phyloP scores from a whole-genome alignment of 768 basidiomycete species.

The Sarcodon sp. region DNA sequence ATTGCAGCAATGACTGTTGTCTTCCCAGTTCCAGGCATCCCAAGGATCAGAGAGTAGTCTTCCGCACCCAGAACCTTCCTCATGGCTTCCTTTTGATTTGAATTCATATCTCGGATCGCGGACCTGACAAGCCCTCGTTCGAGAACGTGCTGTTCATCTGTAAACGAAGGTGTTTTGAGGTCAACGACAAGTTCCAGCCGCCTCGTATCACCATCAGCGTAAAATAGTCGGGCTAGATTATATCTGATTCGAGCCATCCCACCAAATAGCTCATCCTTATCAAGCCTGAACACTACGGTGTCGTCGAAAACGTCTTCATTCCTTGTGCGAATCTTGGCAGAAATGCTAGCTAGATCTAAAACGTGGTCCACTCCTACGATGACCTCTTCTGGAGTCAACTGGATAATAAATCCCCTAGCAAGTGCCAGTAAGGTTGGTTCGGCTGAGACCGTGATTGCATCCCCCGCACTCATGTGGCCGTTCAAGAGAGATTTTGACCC shows the following conservation, averaged over 20 bases:
- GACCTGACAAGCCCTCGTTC: slow-evolving; percentile 4
- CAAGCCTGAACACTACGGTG: slow-evolving; percentile 61
- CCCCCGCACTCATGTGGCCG: slow-evolving; percentile 68
- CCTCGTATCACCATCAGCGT: slow-evolving; percentile 55
- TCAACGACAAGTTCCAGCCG: slow-evolving; percentile 75
- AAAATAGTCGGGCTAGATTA: slow-evolving; percentile 85
- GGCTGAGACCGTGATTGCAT: slow-evolving; percentile 79
- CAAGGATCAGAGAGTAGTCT: slow-evolving; percentile 87
- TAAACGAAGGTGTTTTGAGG: slow-evolving; percentile 56
- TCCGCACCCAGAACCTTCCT: slow-evolving; percentile 60
- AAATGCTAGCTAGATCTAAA: slow-evolving; percentile 38
- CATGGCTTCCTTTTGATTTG: slow-evolving; percentile 61
- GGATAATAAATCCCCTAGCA: slow-evolving; percentile 71
- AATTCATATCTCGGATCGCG: slow-evolving; percentile 32
- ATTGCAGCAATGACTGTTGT: slow-evolving; percentile 89
- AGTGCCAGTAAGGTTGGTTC: slow-evolving; percentile 81
- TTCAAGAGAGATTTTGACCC: slow-evolving; percentile 37
- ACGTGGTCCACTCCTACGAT: slow-evolving; percentile 77
- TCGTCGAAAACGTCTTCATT: slow-evolving; percentile 12
- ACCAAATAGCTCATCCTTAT: slow-evolving; percentile 83
- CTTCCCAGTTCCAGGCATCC: slow-evolving; percentile 99
- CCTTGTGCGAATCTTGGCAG: slow-evolving; percentile 19
- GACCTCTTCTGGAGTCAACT: slow-evolving; percentile 50
- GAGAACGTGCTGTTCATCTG: slow-evolving; percentile 14
- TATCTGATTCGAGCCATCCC: slow-evolving; percentile 85